These are phyloP conservation scores for Aspergillus amoenus DNA, from an alignment of 2,329 filamentous ascomycete genomes.

Conservation along the genomic window DNA sequence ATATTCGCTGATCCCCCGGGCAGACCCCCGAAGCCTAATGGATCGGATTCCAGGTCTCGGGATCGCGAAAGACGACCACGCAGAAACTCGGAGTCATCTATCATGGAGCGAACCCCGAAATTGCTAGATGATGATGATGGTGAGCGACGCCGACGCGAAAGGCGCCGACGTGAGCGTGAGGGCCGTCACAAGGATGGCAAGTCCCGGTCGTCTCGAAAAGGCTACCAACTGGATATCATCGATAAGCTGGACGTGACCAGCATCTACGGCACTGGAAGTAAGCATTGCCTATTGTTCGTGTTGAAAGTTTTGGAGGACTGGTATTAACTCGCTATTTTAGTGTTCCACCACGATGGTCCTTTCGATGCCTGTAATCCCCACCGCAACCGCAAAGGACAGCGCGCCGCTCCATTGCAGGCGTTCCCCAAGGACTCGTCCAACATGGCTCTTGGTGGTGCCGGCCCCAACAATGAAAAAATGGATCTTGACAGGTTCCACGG, in stretches of 20 bases:
- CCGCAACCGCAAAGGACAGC: conserved; percentile 80
- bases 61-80: conserved; percentile 47
- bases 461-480: conserved; percentile 76
- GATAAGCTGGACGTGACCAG: conserved; percentile 96
- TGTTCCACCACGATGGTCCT: conserved; percentile 96
- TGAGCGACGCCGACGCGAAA: conserved; percentile 51
- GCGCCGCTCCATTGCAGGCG: conserved; percentile 89
- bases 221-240: conserved; percentile 72
- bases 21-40: conserved; percentile 22
- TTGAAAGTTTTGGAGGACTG: neutral
- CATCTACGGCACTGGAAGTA: conserved; percentile 89
- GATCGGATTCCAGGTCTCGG: conserved; percentile 23
- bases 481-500: conserved; percentile 90
- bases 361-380: conserved; percentile 96
- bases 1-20: conserved; percentile 48
- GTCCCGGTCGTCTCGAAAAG: conserved; percentile 39
- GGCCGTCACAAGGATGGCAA: conserved; percentile 41
- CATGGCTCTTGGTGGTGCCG: conserved; percentile 84
- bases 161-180: conserved; percentile 52
- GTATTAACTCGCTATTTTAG: conserved; percentile 45
- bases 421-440: conserved; percentile 92
- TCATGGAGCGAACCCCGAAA: conserved; percentile 53
- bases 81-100: conserved; percentile 64
- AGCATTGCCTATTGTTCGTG: conserved; percentile 41
- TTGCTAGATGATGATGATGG: conserved; percentile 47